Percentiles rank a stretch among this genome's conserved stretches.
Conservation (phyloP, 768 basidiomycete species). For the Boletus tomentosulus region DNA sequence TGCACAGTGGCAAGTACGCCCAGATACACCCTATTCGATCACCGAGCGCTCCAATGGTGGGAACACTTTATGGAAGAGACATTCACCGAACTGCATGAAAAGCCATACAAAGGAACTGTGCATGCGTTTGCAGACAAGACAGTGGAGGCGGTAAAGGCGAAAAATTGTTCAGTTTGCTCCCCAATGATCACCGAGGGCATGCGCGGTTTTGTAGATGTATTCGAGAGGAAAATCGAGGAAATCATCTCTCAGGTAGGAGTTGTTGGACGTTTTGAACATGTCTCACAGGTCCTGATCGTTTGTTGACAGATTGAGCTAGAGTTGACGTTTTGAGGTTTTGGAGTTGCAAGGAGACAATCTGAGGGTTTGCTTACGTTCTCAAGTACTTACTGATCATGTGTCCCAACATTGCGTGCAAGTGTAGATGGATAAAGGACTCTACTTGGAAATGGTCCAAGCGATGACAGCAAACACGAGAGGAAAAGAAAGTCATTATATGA, state of each 20-base stretch:
- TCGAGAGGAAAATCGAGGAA: slow-evolving; percentile 12
- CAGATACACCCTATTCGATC: not conserved
- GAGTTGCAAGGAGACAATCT: too few species aligned
- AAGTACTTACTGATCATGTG: too few species aligned
- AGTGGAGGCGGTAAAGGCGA: not conserved
- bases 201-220: slow-evolving; percentile 9
- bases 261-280: not conserved
- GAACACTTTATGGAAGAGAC: slow-evolving; percentile 8
- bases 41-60: slow-evolving; percentile 14
- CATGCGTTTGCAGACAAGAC: not conserved
- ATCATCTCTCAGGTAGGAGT: slow-evolving; percentile 1
- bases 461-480: not conserved
- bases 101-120: slow-evolving; percentile 14
- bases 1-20: not conserved
- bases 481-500: not conserved
- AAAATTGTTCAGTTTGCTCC: not conserved
- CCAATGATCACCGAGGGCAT: slow-evolving; percentile 5
- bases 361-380: too few species aligned
- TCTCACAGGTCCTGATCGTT: not conserved
- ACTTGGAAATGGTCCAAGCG: too few species aligned
- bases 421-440: not conserved
- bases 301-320: not conserved
- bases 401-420: too few species aligned
- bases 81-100: slow-evolving; percentile 14
- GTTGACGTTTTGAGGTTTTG: not conserved